Conservation (phyloP, 2,329 filamentous ascomycete genomes). For the Nectriaceae sp. region DNA sequence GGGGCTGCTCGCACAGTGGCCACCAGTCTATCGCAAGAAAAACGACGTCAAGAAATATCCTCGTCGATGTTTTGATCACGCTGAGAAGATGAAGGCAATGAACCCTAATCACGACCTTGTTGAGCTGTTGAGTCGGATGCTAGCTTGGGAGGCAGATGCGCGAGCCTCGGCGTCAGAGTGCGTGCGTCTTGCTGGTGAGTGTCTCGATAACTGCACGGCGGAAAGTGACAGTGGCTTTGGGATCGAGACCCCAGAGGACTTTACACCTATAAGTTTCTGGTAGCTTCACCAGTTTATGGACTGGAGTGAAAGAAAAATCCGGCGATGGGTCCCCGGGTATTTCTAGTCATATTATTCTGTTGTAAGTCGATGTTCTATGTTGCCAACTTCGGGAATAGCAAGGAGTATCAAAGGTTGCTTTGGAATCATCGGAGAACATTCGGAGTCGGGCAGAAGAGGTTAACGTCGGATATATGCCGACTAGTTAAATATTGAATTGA, state of each 20-base stretch:
- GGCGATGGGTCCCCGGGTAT: too few relatives aligned
- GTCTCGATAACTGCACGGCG: conserved; percentile 6
- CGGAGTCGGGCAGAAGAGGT: conserved; percentile 5
- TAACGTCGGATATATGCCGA: conserved; percentile 1
- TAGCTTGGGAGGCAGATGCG: conserved; percentile 18
- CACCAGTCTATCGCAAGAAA: conserved; percentile 13
- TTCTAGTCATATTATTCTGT: too few relatives aligned
- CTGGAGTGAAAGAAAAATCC: too few relatives aligned
- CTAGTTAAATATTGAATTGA: not conserved
- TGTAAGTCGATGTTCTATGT: too few relatives aligned
- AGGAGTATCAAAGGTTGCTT: too few relatives aligned
- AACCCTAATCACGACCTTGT: conserved; percentile 29
- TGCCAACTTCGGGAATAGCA: too few relatives aligned
- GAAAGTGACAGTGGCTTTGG: not conserved
- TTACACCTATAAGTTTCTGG: conserved; percentile 32
- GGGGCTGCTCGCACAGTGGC: conserved; percentile 33
- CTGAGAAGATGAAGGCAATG: conserved; percentile 17
- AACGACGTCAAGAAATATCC: conserved; percentile 25
- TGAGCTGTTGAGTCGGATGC: conserved; percentile 20
- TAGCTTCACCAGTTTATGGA: too few relatives aligned
- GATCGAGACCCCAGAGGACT: conserved; percentile 21
- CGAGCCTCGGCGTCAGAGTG: conserved; percentile 25
- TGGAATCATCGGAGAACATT: conserved; percentile 8
- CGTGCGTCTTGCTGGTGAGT: conserved; percentile 6
- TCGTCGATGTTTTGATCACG: conserved; percentile 24